Percentiles rank a stretch among this genome's conserved stretches.
Conservation (phyloP, 495 filamentous ascomycete species). For the Penicillium antarcticum region DNA sequence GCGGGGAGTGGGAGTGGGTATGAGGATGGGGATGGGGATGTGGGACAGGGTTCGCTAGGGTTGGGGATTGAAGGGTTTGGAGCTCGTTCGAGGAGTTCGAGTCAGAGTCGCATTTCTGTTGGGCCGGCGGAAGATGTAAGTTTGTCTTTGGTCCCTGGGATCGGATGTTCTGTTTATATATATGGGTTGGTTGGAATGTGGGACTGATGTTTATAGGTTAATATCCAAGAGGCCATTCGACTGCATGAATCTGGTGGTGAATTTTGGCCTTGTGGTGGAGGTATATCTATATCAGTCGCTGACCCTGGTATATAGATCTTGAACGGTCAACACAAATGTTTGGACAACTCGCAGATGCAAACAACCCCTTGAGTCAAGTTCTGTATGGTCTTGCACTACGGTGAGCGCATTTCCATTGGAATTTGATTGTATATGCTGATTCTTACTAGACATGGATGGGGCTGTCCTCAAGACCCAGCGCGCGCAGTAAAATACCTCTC, state of each 20-base stretch:
- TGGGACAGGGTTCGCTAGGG: constrained; percentile 8
- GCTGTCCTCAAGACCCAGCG: constrained; percentile 66
- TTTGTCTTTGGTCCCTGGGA: not conserved
- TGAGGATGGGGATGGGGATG: constrained; percentile 12
- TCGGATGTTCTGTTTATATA: not conserved
- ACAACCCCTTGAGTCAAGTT: constrained; percentile 93
- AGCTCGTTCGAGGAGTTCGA: constrained; percentile 30
- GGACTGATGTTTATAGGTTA: constrained; percentile 47
- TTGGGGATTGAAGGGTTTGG: constrained; percentile 5
- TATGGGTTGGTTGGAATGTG: not conserved
- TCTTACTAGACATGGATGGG: constrained; percentile 82
- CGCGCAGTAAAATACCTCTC: constrained; percentile 80
- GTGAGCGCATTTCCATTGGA: constrained; percentile 37
- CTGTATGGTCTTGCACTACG: constrained; percentile 91
- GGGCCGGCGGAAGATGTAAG: constrained; percentile 44
- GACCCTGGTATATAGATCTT: constrained; percentile 38
- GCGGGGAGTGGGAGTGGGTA: constrained; percentile 2
- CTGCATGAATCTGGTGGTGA: constrained; percentile 81
- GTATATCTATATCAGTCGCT: not conserved
- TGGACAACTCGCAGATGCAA: constrained; percentile 78
- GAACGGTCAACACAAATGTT: constrained; percentile 82
- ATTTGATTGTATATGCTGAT: not conserved
- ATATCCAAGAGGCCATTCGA: constrained; percentile 94
- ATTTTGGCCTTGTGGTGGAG: constrained; percentile 10
- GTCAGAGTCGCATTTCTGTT: constrained; percentile 22